phyloP scores from a whole-genome alignment of 768 basidiomycete genomes.

The Xerocomellus intermedius region DNA sequence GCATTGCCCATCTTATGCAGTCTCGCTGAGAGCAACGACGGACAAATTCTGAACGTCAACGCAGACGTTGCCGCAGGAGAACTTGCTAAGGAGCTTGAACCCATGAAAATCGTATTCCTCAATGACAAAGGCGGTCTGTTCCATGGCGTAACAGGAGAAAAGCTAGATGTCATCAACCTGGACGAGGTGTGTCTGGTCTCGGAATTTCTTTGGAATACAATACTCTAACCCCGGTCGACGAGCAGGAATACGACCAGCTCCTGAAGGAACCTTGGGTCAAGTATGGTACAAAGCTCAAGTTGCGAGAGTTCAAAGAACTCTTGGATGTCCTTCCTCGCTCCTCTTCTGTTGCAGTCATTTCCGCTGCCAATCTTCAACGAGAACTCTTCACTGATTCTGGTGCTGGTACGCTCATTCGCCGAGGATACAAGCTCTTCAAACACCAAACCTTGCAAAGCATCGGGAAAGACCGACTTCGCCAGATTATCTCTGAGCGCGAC shows the following conservation, averaged over 20 bases:
- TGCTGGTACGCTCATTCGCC: constrained; percentile 95
- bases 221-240: background rate
- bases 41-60: constrained; percentile 99
- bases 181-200: constrained; percentile 65
- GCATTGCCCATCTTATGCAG: constrained; percentile 94
- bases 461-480: constrained; percentile 91
- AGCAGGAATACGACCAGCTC: constrained; percentile 88
- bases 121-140: constrained; percentile 98
- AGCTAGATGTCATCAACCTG: constrained; percentile 93
- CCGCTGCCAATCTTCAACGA: constrained; percentile 87
- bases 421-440: constrained; percentile 97
- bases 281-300: constrained; percentile 97
- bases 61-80: constrained; percentile 99
- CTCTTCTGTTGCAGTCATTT: constrained; percentile 98
- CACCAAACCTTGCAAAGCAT: constrained; percentile 77
- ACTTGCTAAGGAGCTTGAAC: constrained; percentile 95
- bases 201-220: background rate
- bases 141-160: constrained; percentile 97
- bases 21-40: constrained; percentile 90
- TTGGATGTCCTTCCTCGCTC: constrained; percentile 97
- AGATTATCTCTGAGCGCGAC: constrained; percentile 94
- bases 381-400: constrained; percentile 99
- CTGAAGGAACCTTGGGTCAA: constrained; percentile 99
- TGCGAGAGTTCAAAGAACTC: constrained; percentile 98
- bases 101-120: constrained; percentile 96